phyloP scores from a whole-genome alignment of 164 flowering plant genomes.

The Magnolia sinica region DNA sequence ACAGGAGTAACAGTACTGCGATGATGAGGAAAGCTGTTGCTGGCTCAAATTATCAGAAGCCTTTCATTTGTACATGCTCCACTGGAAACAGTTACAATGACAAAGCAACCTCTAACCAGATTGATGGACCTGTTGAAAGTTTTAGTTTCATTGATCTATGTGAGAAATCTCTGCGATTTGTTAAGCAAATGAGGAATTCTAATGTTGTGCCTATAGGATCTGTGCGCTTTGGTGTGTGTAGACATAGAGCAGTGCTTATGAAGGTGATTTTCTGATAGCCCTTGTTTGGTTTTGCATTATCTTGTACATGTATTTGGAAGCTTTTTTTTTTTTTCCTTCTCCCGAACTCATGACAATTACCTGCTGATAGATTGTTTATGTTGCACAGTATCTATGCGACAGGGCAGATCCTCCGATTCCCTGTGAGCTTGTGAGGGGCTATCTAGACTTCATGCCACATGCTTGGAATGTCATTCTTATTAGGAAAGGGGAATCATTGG shows the following conservation, averaged over 20 bases:
- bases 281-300: not conserved
- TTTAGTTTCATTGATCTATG: conserved; percentile 52
- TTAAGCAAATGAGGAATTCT: conserved; percentile 63
- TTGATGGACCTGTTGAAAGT: conserved; percentile 35
- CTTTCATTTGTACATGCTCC: conserved; percentile 88
- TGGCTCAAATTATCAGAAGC: conserved; percentile 71
- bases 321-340: not conserved
- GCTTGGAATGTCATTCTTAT: conserved; percentile 86
- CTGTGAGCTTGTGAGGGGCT: conserved; percentile 97
- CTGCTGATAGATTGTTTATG: conserved; percentile 2
- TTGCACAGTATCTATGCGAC: conserved; percentile 84
- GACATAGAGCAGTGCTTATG: conserved; percentile 92
- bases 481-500: conserved; percentile 48
- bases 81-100: conserved; percentile 47
- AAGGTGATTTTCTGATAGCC: conserved; percentile 48
- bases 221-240: conserved; percentile 84
- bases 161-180: conserved; percentile 65
- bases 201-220: conserved; percentile 81
- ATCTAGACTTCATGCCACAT: conserved; percentile 86
- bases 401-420: conserved; percentile 85
- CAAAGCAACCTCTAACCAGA: conserved; percentile 17
- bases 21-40: conserved; percentile 61
- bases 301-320: not conserved
- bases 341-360: not conserved
- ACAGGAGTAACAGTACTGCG: conserved; percentile 49